Conservation (phyloP, 345 rosid species). For the Murraya koenigii region DNA sequence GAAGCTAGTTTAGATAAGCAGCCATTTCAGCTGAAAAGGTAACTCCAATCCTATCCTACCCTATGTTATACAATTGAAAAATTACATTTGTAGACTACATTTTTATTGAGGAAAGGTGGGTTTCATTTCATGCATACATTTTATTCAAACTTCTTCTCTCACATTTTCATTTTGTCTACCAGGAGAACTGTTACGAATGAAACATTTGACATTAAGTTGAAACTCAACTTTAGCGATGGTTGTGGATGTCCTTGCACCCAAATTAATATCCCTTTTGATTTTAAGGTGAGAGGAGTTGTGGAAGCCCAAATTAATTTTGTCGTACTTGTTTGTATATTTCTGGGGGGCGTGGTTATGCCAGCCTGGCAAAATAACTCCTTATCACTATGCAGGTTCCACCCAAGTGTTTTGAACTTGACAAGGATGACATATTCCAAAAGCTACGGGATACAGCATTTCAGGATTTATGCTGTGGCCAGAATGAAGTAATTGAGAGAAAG, state of each 20-base stretch:
- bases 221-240: constrained; percentile 67
- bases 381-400: constrained; percentile 42
- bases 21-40: constrained; percentile 86
- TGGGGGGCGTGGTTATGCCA: not conserved
- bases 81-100: not conserved
- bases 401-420: constrained; percentile 38
- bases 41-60: not conserved
- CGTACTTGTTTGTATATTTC: not conserved
- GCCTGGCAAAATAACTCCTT: not conserved
- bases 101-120: not conserved
- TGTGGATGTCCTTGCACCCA: constrained; percentile 68
- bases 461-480: constrained; percentile 54
- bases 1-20: constrained; percentile 63
- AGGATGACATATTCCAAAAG: constrained; percentile 39
- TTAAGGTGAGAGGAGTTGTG: constrained; percentile 46
- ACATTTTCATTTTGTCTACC: constrained; percentile 18
- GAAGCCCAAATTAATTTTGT: not conserved
- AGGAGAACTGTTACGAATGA: constrained; percentile 76
- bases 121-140: not conserved
- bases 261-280: constrained; percentile 65
- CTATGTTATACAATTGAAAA: not conserved
- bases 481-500: constrained; percentile 43
- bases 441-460: constrained; percentile 56
- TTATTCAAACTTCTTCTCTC: not conserved
- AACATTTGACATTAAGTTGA: constrained; percentile 67